A percentile compares a stretch with the other conserved stretches of the same genome.
Conservation (phyloP, 257 asterid genomes). For the Ophiorrhiza pumila region DNA sequence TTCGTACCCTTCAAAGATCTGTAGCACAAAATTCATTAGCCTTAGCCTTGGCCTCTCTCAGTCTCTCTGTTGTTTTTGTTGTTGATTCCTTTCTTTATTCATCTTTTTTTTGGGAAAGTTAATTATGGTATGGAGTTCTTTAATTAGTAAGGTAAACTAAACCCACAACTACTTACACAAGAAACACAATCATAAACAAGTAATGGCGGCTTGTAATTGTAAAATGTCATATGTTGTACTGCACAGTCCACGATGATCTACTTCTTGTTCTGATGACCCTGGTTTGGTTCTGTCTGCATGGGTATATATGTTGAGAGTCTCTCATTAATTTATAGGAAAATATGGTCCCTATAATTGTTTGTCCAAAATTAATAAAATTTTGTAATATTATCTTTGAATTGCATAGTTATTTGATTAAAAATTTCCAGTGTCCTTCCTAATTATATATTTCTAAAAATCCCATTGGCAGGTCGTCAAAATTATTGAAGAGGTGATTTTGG, state of each 20-base stretch:
- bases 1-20: slow-evolving; percentile 24
- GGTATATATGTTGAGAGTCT: not conserved
- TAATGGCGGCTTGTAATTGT: slow-evolving; percentile 40
- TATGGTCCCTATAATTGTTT: slow-evolving; percentile 13
- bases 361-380: not conserved
- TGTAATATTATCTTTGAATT: slow-evolving; percentile 2
- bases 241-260: slow-evolving; percentile 26
- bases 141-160: not conserved
- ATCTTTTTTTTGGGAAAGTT: not conserved
- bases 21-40: not conserved
- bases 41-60: not conserved
- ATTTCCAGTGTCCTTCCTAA: not conserved
- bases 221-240: not conserved
- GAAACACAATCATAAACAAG: slow-evolving; percentile 10
- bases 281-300: slow-evolving; percentile 10
- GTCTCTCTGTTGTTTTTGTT: not conserved
- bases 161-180: not conserved
- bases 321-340: not conserved
- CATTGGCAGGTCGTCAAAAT: slow-evolving; percentile 42
- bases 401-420: slow-evolving; percentile 8
- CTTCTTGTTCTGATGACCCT: slow-evolving; percentile 3
- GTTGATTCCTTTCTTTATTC: not conserved
- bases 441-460: not conserved
- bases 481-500: slow-evolving; percentile 39
- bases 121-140: not conserved